Base-by-base conservation (phyloP, 2,329 filamentous ascomycete species). In the Raffaelea ambrosiae region DNA sequence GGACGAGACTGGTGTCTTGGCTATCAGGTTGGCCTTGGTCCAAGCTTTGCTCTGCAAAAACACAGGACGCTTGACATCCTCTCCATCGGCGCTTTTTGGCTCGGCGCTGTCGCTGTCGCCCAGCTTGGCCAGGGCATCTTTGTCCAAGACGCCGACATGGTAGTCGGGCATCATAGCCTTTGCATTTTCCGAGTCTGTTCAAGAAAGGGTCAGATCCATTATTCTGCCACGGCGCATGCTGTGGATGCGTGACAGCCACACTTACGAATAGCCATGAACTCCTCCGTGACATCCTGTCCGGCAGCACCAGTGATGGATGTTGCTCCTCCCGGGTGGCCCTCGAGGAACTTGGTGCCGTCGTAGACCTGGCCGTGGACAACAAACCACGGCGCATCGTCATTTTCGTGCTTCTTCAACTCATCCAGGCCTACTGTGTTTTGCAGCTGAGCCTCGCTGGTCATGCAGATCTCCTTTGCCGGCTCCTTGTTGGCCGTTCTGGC, bases 211-310 rank as follows among this genome's bases (percentile, higher is more conserved):
- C 11, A 4, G n/a, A 8, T n/a, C 16, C 31, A 33, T 9, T 33
- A 33, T 33, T 33, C 9, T n/a, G n/a, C n/a, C n/a, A n/a, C n/a
- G n/a, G n/a, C n/a, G n/a, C n/a, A n/a, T n/a, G n/a, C n/a, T n/a
- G n/a, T n/a, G n/a, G n/a, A n/a, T n/a, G n/a, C n/a, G 13, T 29
- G 13, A 29, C 26, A 29, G 7, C 7, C 7, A 14, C 16, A 74
- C 86, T 74, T 72, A 91, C 87, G 89, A 57, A 96, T 96, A 14
- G 86, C 84, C 68, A 94, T 78, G 62, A 95, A 96, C 56, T 96
- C 90, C 58, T 95, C 90, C 0, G 85, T 86, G 10, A 79, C 79
- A 63, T 96, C 89, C 57, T 86, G 72, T 0, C 83, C 88, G n/a
- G 88, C 89, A 3, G 84, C 87, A 23, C 83, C 83, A 46, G 84